Evolutionary conservation across 192 early-diverging fungal species (phyloP).

Genomic region (Paraglomus brasilianum): DNA sequence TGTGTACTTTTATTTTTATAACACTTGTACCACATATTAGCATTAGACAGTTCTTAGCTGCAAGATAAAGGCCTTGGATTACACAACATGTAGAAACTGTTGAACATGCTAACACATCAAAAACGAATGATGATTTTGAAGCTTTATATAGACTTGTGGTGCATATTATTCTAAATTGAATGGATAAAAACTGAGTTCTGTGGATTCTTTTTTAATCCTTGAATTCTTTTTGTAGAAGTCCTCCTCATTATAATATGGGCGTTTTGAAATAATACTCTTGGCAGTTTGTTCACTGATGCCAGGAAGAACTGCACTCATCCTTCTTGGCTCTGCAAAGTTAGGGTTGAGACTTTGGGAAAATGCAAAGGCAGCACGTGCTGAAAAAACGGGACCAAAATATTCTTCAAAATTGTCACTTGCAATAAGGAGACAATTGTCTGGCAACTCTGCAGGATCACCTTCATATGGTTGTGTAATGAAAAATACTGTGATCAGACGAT

Average conservation of each 20-base stretch:
- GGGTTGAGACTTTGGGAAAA: not conserved
- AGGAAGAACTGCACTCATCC: not conserved
- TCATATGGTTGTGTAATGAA: conserved; percentile 26
- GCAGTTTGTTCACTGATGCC: too few species aligned
- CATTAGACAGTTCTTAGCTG: too few species aligned
- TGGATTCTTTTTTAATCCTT: not conserved
- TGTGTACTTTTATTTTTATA: too few species aligned
- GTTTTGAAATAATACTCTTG: not conserved
- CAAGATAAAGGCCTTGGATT: too few species aligned
- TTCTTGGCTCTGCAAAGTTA: not conserved
- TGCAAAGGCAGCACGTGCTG: conserved; percentile 19
- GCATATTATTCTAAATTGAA: conserved; percentile 1
- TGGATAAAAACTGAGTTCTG: conserved; percentile 10
- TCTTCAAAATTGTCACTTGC: conserved; percentile 20
- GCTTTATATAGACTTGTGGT: too few species aligned
- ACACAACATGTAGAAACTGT: too few species aligned
- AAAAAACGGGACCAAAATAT: conserved; percentile 29
- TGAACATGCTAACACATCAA: too few species aligned
- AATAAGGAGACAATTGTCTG: conserved; percentile 12
- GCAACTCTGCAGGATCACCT: not conserved
- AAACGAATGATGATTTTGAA: too few species aligned
- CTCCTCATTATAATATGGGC: not conserved
- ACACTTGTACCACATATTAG: too few species aligned
- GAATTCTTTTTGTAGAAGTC: not conserved
- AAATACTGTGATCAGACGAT: not conserved